These are phyloP conservation scores for Casuarina glauca DNA, from an alignment of 306 rosid genomes.

Conservation along the genomic window DNA sequence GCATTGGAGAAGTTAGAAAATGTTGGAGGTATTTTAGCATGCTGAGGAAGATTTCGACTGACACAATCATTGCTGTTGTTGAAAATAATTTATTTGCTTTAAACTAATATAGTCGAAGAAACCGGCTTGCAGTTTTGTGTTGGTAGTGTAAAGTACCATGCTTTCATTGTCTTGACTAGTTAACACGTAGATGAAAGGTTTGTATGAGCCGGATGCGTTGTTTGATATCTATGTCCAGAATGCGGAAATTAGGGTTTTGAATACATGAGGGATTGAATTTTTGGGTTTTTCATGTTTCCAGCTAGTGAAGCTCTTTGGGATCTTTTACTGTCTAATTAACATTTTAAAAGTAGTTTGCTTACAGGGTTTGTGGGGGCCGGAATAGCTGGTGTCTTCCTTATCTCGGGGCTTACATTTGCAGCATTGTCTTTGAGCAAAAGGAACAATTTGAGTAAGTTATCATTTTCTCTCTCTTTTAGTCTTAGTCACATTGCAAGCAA, in stretches of 20 bases:
- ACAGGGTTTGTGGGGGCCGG: conserved; percentile 86
- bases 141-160: background rate
- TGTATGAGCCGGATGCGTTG: background rate
- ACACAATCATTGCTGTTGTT: background rate
- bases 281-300: conserved; percentile 17
- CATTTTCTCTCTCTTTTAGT: conserved; percentile 10
- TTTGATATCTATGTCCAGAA: background rate
- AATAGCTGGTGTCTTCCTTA: conserved; percentile 75
- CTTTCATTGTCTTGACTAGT: background rate
- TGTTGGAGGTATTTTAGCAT: background rate
- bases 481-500: background rate
- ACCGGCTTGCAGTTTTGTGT: background rate
- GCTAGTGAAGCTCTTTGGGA: background rate
- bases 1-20: background rate
- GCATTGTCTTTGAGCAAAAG: conserved; percentile 64
- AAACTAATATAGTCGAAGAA: background rate
- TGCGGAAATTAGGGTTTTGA: background rate
- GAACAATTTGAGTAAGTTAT: conserved; percentile 56
- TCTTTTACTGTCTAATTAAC: conserved; percentile 34
- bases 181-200: background rate
- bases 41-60: background rate
- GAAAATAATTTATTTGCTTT: background rate
- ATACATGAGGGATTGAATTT: conserved; percentile 1
- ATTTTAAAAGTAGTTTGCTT: conserved; percentile 69
- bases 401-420: conserved; percentile 66